These are phyloP conservation scores for Penicillium oxalicum DNA, from an alignment of 2,329 filamentous ascomycete species.

Conservation along the genomic window DNA sequence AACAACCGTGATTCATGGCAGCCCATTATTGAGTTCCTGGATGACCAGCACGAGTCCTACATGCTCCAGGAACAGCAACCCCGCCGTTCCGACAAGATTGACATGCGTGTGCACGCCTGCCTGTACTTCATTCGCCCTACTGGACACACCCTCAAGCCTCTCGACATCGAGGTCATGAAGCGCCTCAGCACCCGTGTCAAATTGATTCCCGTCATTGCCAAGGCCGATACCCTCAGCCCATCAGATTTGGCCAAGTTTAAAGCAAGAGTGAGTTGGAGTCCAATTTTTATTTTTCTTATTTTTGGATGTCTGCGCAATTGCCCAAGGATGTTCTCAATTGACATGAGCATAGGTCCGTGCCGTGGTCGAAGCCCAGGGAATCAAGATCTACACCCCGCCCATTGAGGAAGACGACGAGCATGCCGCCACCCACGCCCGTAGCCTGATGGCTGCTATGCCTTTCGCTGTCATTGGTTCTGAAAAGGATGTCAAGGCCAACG, in stretches of 20 bases:
- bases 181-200: slow-evolving; percentile 96
- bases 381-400: slow-evolving; percentile 98
- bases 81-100: slow-evolving; percentile 95
- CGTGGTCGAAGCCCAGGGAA: slow-evolving; percentile 95
- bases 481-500: slow-evolving; percentile 95
- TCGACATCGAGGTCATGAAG: slow-evolving; percentile 99
- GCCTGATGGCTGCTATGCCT: slow-evolving; percentile 93
- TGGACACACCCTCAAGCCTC: slow-evolving; percentile 94
- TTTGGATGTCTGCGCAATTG: too few relatives aligned
- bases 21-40: slow-evolving; percentile 99
- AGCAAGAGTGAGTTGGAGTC: slow-evolving; percentile 62
- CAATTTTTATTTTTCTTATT: background rate
- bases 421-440: slow-evolving; percentile 88
- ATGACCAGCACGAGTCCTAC: slow-evolving; percentile 99
- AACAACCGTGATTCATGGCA: slow-evolving; percentile 99
- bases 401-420: slow-evolving; percentile 98
- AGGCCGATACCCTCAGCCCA: slow-evolving; percentile 95
- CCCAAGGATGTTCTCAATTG: background rate
- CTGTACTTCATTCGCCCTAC: slow-evolving; percentile 99
- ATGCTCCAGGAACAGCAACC: slow-evolving; percentile 99
- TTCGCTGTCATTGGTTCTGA: slow-evolving; percentile 98
- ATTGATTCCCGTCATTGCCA: slow-evolving; percentile 95
- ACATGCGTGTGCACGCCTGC: slow-evolving; percentile 96
- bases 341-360: slow-evolving; percentile 64
- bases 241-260: slow-evolving; percentile 90